Conservation (phyloP, 2,329 filamentous ascomycete genomes). For the Beauveria caledonica region DNA sequence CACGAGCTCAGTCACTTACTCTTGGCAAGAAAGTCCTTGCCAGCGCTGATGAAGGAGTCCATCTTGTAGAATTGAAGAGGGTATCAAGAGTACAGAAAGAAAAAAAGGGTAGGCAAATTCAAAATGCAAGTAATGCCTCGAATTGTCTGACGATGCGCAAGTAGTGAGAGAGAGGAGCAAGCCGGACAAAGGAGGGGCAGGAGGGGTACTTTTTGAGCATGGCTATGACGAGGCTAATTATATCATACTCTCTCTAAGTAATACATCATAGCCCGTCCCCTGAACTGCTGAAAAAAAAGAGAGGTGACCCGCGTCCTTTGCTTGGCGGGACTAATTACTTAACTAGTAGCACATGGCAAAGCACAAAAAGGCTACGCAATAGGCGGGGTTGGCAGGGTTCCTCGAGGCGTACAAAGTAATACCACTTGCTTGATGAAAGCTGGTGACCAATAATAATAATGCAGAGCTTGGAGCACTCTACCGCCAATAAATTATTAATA, state of each 20-base stretch:
- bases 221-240: not conserved
- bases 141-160: not conserved
- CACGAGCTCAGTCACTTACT: not conserved
- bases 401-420: no score
- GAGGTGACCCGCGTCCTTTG: not conserved
- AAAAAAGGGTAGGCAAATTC: not conserved
- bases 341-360: no score
- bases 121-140: not conserved
- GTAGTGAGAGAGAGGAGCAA: not conserved
- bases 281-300: slow-evolving; percentile 6
- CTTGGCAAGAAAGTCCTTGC: slow-evolving; percentile 27
- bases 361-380: not conserved
- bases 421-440: no score
- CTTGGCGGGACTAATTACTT: not conserved
- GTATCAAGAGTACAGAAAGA: not conserved
- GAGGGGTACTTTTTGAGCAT: slow-evolving; percentile 1
- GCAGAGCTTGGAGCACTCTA: not conserved
- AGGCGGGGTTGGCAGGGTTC: not conserved
- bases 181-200: not conserved
- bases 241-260: not conserved
- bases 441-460: not conserved
- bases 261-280: not conserved
- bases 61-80: slow-evolving; percentile 17
- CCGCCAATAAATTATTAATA: no score
- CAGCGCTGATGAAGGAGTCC: slow-evolving; percentile 31